phyloP scores from a whole-genome alignment of 176 grass and related monocot species.

The Aegilops bicornis region DNA sequence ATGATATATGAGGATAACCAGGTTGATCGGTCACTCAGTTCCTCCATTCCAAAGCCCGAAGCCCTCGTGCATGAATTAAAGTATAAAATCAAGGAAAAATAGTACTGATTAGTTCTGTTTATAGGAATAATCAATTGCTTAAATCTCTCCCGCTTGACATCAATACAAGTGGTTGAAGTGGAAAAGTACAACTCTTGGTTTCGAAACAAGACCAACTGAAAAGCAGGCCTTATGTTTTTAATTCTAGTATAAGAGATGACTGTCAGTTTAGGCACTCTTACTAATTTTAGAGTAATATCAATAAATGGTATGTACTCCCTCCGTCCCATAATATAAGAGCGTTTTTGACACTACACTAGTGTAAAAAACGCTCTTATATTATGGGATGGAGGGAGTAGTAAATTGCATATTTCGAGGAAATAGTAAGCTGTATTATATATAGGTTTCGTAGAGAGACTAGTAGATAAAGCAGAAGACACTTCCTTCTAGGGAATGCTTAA shows the following conservation, averaged over 20 bases:
- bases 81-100: not conserved
- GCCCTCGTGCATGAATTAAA: not conserved
- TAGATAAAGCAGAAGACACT: not conserved
- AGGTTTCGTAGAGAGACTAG: not conserved
- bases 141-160: not conserved
- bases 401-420: not conserved
- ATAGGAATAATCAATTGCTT: not conserved
- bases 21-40: not conserved
- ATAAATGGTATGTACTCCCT: not conserved
- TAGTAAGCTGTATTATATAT: not conserved
- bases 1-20: not conserved
- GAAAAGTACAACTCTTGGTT: conserved; percentile 14
- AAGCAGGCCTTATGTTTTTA: not conserved
- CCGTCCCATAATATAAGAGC: too few species aligned
- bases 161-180: not conserved
- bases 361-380: too few species aligned
- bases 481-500: not conserved
- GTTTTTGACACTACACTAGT: too few species aligned
- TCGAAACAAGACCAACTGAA: not conserved
- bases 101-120: not conserved
- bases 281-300: not conserved
- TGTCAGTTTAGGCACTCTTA: not conserved
- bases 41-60: not conserved
- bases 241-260: not conserved
- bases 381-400: not conserved